Base-by-base conservation (phyloP, 2,329 filamentous ascomycete genomes). In the Phyllosticta capitalensis region DNA sequence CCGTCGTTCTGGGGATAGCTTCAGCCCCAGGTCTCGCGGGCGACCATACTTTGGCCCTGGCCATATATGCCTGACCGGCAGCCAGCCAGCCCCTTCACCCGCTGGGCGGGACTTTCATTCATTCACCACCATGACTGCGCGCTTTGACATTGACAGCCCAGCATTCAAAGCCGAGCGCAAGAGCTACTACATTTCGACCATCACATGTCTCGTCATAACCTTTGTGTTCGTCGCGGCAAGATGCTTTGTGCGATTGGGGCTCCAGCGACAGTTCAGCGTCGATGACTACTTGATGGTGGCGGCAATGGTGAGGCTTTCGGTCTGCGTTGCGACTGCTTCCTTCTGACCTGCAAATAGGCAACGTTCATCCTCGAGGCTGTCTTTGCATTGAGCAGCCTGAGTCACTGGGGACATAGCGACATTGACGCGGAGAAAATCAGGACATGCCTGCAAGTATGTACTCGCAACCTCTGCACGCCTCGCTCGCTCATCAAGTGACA, bases 261-360 rank as follows among this genome's bases (percentile, higher is more conserved):
- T 58, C 17, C 56, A 58, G n/a, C 14, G 33, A 4, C 51, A 54
- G n/a, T 58, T 58, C 33, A 58, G 50, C 20, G 21, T 54, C 22
- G 56, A 58, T 14, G 55, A 57, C 28, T 57, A 45, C 24, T 10
- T 57, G 9, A 49, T 57, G 49, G 28, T 52, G 6, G 19, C 28
- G 17, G 49, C 55, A 2, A 19, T 52, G 20, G 55, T 57, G 24
- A 28, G 49, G 30, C n/a, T n/a, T 26, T 21, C 21, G 9, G 9
- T 24, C 22, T 26, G 9, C 49, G 49, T 20, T 52, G 9, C 49
- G 49, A 21, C 3, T 14, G 9, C 6, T 20, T 52, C 20, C 10
- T 14, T 20, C 22, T 26, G 2, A 24, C 12, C 9, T 21, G 6
- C 17, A 3, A 17, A 3, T 30, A 59, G 56, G 14, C 14, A 5